Base-by-base conservation (phyloP, 1,284 basidiomycete species). In the Cryptococcus sp. region DNA sequence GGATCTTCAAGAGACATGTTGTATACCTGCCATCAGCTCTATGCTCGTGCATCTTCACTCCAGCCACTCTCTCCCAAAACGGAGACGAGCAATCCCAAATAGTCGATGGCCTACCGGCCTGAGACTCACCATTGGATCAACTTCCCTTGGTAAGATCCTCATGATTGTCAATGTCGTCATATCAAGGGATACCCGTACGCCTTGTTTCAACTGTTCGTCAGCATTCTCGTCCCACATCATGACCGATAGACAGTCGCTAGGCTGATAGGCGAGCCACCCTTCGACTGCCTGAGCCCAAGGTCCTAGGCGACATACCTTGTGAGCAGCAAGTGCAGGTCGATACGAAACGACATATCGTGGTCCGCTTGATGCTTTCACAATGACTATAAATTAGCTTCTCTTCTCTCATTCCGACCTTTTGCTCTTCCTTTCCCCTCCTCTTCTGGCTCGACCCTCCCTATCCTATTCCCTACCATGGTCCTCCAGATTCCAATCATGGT, bases 151-250 rank as follows among this genome's bases (percentile, higher is more conserved):
- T 28, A 99, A 79, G 57, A 98, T 96, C 44, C 93, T 86, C 93
- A 99, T 98, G 72, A 99, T 92, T 7, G 96, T 98, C 36, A 98
- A 80, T 1, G 96, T 98, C 2, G 96, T 99, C 96, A 98, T 98
- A 75, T 99, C 96, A 48, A 99, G 83, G 55, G 92, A 94, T 56
- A 99, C 96, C 60, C 96, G 88, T 10, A 91, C 91, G 49, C 91
- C 91, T 24, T 88, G 78, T 77, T 98, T 98, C 56, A 99, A 85
- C 76, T 78, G 45, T 13, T 16, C 36, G 18, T 39, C 36, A 39
- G 36, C 11, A 11, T 45, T 19, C 3, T 22, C n/a, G n/a, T n/a
- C n/a, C n/a, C n/a, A n/a, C n/a, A n/a, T n/a, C 14, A 22, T 21
- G 22, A 9, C 7, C 13, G 21, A 24, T 25, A 25, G 36, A n/a